These are phyloP conservation scores for Floccularia luteovirens DNA, from an alignment of 768 basidiomycete species.

Conservation along the genomic window DNA sequence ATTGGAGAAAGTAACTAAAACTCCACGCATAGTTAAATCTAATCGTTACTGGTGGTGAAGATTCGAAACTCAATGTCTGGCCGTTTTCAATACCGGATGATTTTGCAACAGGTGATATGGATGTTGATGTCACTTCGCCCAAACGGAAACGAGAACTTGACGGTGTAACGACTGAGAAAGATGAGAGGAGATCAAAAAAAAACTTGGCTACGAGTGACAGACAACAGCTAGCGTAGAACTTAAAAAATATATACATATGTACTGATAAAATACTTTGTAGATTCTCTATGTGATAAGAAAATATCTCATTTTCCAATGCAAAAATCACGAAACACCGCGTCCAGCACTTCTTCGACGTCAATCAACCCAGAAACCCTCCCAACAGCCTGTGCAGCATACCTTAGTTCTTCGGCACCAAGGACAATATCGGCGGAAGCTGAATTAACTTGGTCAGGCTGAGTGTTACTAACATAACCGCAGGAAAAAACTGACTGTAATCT, in stretches of 20 bases:
- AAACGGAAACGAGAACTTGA: not conserved
- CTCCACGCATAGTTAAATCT: constrained; percentile 23
- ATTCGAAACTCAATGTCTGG: constrained; percentile 39
- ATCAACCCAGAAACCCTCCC: constrained; percentile 79
- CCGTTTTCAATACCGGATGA: constrained; percentile 20
- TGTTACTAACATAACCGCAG: not conserved
- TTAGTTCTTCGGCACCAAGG: constrained; percentile 78
- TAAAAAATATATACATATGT: too few relatives aligned
- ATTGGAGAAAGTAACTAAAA: not conserved
- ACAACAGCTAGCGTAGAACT: too few relatives aligned
- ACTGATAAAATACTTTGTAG: too few relatives aligned
- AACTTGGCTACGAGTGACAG: too few relatives aligned
- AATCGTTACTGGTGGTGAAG: constrained; percentile 44
- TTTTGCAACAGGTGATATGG: not conserved
- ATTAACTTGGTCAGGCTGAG: not conserved
- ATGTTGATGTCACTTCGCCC: not conserved
- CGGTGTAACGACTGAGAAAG: not conserved
- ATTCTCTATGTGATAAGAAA: too few relatives aligned
- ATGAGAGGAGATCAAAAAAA: too few relatives aligned
- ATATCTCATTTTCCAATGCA: constrained; percentile 72
- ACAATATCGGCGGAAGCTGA: constrained; percentile 67
- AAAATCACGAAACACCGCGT: constrained; percentile 78
- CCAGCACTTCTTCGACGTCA: constrained; percentile 77
- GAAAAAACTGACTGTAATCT: constrained; percentile 9
- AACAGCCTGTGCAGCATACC: constrained; percentile 80